Percentiles rank a stretch among this genome's conserved stretches.
Evolutionary conservation across 192 early-diverging fungal species (phyloP).

Genomic region (Podila clonocystis): DNA sequence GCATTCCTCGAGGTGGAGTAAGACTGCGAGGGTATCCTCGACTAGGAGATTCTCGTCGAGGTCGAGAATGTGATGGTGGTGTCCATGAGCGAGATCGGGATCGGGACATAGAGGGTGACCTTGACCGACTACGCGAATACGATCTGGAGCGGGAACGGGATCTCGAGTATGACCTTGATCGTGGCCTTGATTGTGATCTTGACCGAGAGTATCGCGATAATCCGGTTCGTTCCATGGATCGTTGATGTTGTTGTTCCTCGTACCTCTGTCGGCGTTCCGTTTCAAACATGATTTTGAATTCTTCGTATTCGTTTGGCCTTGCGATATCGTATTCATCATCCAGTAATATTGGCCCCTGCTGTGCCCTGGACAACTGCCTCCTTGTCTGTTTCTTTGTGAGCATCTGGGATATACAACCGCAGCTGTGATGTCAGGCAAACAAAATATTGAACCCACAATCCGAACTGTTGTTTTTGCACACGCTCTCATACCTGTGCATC

Average conservation of each 20-base stretch:
- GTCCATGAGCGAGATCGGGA: slow-evolving; percentile 20
- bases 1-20: too few species aligned
- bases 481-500: slow-evolving; percentile 6
- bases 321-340: slow-evolving; percentile 73
- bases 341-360: slow-evolving; percentile 50
- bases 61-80: neutral
- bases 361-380: slow-evolving; percentile 25
- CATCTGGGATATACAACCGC: neutral
- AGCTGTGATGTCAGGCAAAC: neutral
- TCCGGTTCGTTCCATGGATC: slow-evolving; percentile 12
- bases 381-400: slow-evolving; percentile 37
- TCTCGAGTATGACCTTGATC: slow-evolving; percentile 1
- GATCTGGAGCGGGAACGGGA: slow-evolving; percentile 21
- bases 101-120: neutral
- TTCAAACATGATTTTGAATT: slow-evolving; percentile 60
- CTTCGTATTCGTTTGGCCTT: slow-evolving; percentile 78
- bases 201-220: neutral
- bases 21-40: neutral
- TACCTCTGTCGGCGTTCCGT: slow-evolving; percentile 60
- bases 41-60: neutral
- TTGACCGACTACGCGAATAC: slow-evolving; percentile 5
- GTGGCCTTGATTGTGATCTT: slow-evolving; percentile 7
- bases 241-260: slow-evolving; percentile 37
- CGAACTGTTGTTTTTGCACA: too few species aligned
- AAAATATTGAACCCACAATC: too few species aligned